Conservation (phyloP, 169 alveolate species). For the Theileria equi region DNA sequence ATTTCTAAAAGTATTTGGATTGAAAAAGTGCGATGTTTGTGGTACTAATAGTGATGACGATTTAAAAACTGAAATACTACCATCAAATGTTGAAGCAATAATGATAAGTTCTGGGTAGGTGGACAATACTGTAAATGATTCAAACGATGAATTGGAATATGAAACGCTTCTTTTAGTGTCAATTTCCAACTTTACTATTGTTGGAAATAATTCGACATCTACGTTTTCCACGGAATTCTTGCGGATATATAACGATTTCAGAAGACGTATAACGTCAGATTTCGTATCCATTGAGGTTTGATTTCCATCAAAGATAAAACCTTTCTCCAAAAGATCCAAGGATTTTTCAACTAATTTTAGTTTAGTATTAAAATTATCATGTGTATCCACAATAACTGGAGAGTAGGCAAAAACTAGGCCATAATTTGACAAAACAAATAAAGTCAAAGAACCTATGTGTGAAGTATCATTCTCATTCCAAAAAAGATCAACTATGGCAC, state of each 20-base stretch:
- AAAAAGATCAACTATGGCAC: constrained; percentile 42
- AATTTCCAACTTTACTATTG: constrained; percentile 18
- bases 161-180: no score
- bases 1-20: background rate
- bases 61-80: constrained; percentile 3
- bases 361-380: constrained; percentile 9
- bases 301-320: constrained; percentile 16
- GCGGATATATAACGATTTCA: background rate
- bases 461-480: constrained; percentile 18
- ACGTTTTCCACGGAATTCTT: no score
- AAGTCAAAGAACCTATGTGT: constrained; percentile 21
- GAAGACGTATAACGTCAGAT: constrained; percentile 2
- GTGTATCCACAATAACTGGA: constrained; percentile 29
- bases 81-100: constrained; percentile 13
- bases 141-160: constrained; percentile 4
- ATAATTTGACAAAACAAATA: constrained; percentile 41
- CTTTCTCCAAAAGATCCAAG: constrained; percentile 8
- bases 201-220: constrained; percentile 11
- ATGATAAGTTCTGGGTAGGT: constrained; percentile 28
- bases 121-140: constrained; percentile 22
- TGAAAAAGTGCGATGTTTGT: constrained; percentile 22
- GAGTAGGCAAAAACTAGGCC: constrained; percentile 52
- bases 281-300: background rate
- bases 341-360: constrained; percentile 2
- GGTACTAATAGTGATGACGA: background rate